A percentile compares a stretch with the other conserved stretches of the same genome.
These are phyloP conservation scores for Bathelium albidoporum DNA, from an alignment of 495 filamentous ascomycete genomes.

Conservation along the genomic window DNA sequence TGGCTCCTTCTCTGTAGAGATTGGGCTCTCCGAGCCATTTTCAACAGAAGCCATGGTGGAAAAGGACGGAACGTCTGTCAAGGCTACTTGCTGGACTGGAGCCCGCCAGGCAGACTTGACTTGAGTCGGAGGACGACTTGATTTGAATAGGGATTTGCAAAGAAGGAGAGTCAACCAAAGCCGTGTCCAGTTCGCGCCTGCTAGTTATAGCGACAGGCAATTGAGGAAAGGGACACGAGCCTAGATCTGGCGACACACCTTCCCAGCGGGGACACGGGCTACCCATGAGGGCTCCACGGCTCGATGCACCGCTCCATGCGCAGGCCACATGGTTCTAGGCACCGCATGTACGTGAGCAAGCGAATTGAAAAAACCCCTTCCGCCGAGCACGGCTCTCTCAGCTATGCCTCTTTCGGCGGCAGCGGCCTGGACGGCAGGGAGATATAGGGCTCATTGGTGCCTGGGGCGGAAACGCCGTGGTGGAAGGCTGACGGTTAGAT, in stretches of 20 bases:
- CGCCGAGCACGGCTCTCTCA: background rate
- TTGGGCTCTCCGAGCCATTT: background rate
- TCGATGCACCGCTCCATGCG: no score
- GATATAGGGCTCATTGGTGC: background rate
- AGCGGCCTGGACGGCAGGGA: background rate
- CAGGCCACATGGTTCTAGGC: background rate
- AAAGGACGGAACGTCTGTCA: background rate
- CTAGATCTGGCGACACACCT: background rate
- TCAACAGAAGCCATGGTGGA: background rate
- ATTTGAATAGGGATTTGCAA: no score
- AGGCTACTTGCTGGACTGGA: no score
- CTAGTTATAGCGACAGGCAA: background rate
- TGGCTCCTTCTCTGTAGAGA: conserved; percentile 7
- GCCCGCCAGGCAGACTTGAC: no score
- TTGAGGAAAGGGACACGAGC: background rate
- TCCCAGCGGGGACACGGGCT: background rate
- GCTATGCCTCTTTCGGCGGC: background rate
- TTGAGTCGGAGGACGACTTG: no score
- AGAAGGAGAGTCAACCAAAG: background rate
- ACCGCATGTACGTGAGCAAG: background rate
- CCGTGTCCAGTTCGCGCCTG: background rate
- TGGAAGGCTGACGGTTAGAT: background rate
- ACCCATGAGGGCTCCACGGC: no score
- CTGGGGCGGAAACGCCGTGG: background rate
- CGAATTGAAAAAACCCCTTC: background rate